These are phyloP conservation scores for Backusella macrospora DNA, from an alignment of 192 early-diverging fungal genomes.

Conservation along the genomic window DNA sequence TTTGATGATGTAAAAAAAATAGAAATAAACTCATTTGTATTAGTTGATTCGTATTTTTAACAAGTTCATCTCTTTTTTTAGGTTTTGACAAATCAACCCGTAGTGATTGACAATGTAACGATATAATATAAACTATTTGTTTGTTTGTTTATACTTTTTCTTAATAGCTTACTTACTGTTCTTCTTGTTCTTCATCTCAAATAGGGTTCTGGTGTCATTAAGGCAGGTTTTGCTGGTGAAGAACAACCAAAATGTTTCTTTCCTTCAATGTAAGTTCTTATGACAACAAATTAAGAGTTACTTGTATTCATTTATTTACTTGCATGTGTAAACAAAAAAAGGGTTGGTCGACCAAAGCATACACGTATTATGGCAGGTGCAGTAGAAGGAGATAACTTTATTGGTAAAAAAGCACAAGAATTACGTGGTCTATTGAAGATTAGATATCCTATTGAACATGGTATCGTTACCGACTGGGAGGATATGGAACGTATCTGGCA, in stretches of 20 bases:
- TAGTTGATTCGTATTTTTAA: not conserved
- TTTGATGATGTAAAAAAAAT: constrained; percentile 29
- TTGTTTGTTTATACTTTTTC: not conserved
- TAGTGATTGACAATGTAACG: constrained; percentile 99
- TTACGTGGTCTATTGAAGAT: constrained; percentile 92
- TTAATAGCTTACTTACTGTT: not conserved
- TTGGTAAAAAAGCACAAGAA: constrained; percentile 95
- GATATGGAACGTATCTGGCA: constrained; percentile 99
- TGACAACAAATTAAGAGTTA: not conserved
- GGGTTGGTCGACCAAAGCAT: constrained; percentile 96
- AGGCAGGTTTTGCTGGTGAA: constrained; percentile 98
- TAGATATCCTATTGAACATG: constrained; percentile 96
- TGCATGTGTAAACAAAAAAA: constrained; percentile 18
- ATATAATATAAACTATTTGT: constrained; percentile 15
- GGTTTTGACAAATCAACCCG: constrained; percentile 96
- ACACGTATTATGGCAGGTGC: constrained; percentile 97
- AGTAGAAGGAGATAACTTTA: constrained; percentile 94
- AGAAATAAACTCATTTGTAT: not conserved
- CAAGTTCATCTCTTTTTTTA: constrained; percentile 9
- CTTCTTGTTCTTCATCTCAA: constrained; percentile 1
- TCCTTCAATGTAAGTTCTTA: constrained; percentile 76
- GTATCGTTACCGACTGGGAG: constrained; percentile 96
- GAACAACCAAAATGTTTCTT: constrained; percentile 97
- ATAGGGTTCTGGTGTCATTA: constrained; percentile 98
- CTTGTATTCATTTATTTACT: not conserved